Base-by-base conservation (phyloP, 495 filamentous ascomycete genomes). In the Hyphodiscus hymeniophilus region DNA sequence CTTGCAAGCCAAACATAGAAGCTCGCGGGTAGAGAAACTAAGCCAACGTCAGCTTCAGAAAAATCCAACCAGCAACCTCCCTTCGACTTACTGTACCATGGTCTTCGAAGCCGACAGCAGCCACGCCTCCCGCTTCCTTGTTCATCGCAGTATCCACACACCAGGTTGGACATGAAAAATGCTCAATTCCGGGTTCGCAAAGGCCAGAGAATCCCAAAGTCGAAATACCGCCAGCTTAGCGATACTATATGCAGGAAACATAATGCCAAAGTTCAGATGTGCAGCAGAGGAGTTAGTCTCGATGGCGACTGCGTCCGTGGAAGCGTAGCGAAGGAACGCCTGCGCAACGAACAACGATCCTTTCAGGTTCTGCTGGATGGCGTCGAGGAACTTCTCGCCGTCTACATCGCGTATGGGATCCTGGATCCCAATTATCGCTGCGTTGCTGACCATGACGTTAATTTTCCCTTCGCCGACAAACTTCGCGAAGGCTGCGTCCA, bases 1-100 rank as follows among this genome's bases (percentile, higher is more conserved):
- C 67, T 70, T 8, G 68, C 60, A 0, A 77, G 61, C 75, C 75
- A 79, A 16, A 77, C 65, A 20, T 46, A 53, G 44, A 76, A 77
- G 31, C 63, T 41, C 16, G 34, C 47, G 16, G 53, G 53, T n/a
- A 56, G 38, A 36, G 45, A 49, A 36, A 54, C 51, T 54, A 41
- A 42, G 28, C 33, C 23, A 48, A 39, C 39, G 24, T 54, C 26
- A 54, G 51, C 22, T 30, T 42, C 38, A 36, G 35, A 15, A 36
- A 36, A 42, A 20, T 33, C 48, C n/a, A 45, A n/a, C 28, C 36
- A 42, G 43, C 24, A 30, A 45, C 40, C 2, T 7, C 57, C 62
- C 54, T 62, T 67, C 42, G 17, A 65, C 64, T 48, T 71, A 45
- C 26, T n/a, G n/a, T n/a, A n/a, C 48, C 41, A 18, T 51, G 48